Percentiles rank a stretch among this genome's conserved stretches.
Evolutionary conservation across 2,329 filamentous ascomycete genomes (phyloP).

Genomic region (Ascochyta viciae-villosae): DNA sequence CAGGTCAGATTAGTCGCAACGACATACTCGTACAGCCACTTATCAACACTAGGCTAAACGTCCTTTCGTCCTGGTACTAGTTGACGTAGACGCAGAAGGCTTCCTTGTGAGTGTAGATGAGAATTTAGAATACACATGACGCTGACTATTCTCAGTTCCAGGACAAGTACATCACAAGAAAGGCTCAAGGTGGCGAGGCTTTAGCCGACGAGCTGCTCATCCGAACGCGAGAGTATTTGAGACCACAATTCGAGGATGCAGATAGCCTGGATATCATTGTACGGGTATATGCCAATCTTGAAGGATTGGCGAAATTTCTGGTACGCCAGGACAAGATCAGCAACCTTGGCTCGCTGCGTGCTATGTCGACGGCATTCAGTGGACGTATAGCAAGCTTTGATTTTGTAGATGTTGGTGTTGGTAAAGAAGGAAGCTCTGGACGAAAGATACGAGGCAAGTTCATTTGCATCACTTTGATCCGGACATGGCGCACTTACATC

Average conservation of each 20-base stretch:
- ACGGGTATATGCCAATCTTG: slow-evolving; percentile 46
- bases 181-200: slow-evolving; percentile 45
- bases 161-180: slow-evolving; percentile 47
- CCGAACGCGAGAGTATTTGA: slow-evolving; percentile 44
- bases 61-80: slow-evolving; percentile 46
- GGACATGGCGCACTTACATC: slow-evolving; percentile 12
- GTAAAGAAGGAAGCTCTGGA: slow-evolving; percentile 44
- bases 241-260: slow-evolving; percentile 45
- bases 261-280: slow-evolving; percentile 46
- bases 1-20: slow-evolving; percentile 31
- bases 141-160: slow-evolving; percentile 37
- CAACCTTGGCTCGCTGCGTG: slow-evolving; percentile 45
- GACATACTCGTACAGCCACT: slow-evolving; percentile 8
- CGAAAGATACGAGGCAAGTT: slow-evolving; percentile 44
- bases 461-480: neutral
- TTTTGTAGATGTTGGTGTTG: slow-evolving; percentile 46
- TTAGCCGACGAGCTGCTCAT: slow-evolving; percentile 46
- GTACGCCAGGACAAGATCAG: slow-evolving; percentile 45
- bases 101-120: slow-evolving; percentile 36
- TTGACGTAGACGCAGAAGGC: slow-evolving; percentile 49
- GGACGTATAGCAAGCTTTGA: slow-evolving; percentile 48
- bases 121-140: neutral
- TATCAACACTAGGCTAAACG: slow-evolving; percentile 35
- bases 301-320: slow-evolving; percentile 47
- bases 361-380: slow-evolving; percentile 47